Percentiles rank a stretch among this genome's conserved stretches.
Conservation (phyloP, 73 alveolate genomes). For the Paraurostyla sp. region DNA sequence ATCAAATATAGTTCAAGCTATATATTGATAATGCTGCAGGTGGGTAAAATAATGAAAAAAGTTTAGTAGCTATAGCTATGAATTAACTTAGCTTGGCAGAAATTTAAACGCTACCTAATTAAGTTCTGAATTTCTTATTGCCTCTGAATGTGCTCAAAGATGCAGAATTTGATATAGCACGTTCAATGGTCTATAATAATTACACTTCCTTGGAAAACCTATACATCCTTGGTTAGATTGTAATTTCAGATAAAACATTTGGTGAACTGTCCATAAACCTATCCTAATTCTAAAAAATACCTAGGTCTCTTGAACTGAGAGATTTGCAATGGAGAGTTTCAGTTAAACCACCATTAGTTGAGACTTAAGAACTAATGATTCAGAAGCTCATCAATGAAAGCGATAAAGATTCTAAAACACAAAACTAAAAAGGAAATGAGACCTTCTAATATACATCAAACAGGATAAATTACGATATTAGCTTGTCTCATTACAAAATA, state of each 20-base stretch:
- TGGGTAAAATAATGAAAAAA: neutral
- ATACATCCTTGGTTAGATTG: slow-evolving; percentile 2
- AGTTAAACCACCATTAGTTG: neutral
- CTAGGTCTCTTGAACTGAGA: slow-evolving; percentile 19
- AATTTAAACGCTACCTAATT: slow-evolving; percentile 18
- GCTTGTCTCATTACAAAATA: neutral
- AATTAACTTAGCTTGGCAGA: slow-evolving; percentile 14
- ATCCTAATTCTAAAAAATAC: neutral
- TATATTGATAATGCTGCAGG: slow-evolving; percentile 3
- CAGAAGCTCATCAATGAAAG: neutral
- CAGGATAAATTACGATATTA: neutral
- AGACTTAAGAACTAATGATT: neutral
- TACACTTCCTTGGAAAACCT: no score
- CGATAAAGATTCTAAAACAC: neutral
- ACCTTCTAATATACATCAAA: neutral
- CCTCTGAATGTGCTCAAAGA: neutral
- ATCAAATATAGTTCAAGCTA: slow-evolving; percentile 2
- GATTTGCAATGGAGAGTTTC: neutral
- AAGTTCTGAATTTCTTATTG: slow-evolving; percentile 11
- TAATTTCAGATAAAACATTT: slow-evolving; percentile 47
- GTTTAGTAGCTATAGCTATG: slow-evolving; percentile 21
- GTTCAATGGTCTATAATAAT: neutral
- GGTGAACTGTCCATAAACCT: slow-evolving; percentile 36
- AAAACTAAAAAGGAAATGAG: neutral
- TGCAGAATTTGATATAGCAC: no score